These are phyloP conservation scores for Uronychia binucleata DNA, from an alignment of 73 alveolate species.

Conservation along the genomic window DNA sequence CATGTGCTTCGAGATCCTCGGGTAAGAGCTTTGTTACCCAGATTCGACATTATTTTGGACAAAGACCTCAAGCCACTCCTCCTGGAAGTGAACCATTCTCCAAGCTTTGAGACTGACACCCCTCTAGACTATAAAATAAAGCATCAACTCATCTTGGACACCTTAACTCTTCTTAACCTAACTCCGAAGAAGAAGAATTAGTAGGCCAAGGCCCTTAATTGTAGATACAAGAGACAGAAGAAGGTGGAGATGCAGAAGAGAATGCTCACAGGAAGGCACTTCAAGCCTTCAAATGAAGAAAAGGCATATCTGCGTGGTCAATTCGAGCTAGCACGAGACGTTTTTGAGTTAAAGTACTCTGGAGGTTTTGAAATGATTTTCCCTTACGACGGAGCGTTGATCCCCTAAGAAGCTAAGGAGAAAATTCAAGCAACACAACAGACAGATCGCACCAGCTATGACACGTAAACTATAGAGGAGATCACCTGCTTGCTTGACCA, in stretches of 20 bases:
- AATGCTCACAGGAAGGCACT: neutral
- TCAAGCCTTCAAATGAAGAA: neutral
- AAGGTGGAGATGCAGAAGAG: neutral
- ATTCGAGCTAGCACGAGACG: neutral
- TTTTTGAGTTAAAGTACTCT: neutral
- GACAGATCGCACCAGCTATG: neutral
- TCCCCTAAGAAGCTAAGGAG: neutral
- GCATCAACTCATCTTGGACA: constrained; percentile 21
- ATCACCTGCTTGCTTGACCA: neutral
- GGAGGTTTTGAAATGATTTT: neutral
- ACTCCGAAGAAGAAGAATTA: neutral
- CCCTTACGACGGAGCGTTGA: neutral
- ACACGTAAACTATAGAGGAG: neutral
- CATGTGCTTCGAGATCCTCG: constrained; percentile 71
- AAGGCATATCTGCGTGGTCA: neutral
- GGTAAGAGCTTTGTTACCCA: constrained; percentile 5
- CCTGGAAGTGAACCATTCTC: constrained; percentile 88
- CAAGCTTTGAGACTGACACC: constrained; percentile 84
- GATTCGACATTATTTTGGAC: constrained; percentile 59
- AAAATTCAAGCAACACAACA: neutral
- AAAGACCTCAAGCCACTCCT: constrained; percentile 67
- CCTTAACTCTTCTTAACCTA: neutral
- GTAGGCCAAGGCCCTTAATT: neutral
- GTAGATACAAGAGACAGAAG: neutral
- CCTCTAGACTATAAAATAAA: constrained; percentile 65